A percentile compares a stretch with the other conserved stretches of the same genome.
These are phyloP conservation scores for Avena atlantica DNA, from an alignment of 176 grass and related monocot species.

Conservation along the genomic window DNA sequence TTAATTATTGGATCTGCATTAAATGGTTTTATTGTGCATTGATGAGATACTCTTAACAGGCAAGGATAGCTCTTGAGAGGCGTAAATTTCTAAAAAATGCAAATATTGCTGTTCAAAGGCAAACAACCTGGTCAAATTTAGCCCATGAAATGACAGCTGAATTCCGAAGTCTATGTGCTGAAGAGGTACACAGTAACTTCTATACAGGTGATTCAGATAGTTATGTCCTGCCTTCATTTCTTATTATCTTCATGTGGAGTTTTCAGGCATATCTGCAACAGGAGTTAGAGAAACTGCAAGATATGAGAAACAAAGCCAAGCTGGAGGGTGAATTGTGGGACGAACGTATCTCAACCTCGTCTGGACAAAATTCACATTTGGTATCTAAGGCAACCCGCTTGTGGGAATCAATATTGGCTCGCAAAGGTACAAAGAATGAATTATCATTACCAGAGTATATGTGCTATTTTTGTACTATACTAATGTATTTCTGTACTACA, in stretches of 20 bases:
- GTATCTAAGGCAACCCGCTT: slow-evolving; percentile 87
- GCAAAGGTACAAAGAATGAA: slow-evolving; percentile 65
- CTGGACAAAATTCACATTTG: slow-evolving; percentile 92
- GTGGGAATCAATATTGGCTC: slow-evolving; percentile 98
- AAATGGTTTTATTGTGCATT: slow-evolving; percentile 22
- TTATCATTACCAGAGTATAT: slow-evolving; percentile 20
- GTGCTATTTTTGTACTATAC: no score
- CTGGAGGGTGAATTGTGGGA: slow-evolving; percentile 87
- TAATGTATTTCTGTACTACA: no score
- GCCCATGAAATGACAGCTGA: slow-evolving; percentile 99
- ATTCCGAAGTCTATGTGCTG: slow-evolving; percentile 98
- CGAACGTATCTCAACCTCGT: slow-evolving; percentile 75
- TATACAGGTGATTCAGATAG: slow-evolving; percentile 42
- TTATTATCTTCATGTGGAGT: slow-evolving; percentile 43
- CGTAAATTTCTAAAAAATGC: slow-evolving; percentile 97
- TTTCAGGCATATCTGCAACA: slow-evolving; percentile 96
- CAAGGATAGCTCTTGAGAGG: slow-evolving; percentile 97
- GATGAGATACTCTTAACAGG: slow-evolving; percentile 60
- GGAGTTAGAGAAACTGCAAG: slow-evolving; percentile 94
- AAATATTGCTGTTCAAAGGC: slow-evolving; percentile 87
- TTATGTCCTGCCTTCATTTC: slow-evolving; percentile 40
- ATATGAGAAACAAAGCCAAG: slow-evolving; percentile 94
- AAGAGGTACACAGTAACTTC: slow-evolving; percentile 76
- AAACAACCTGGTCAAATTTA: slow-evolving; percentile 91
- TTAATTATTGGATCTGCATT: not conserved